Evolutionary conservation across 306 rosid genomes (phyloP), one percentile per base, ranked within the genome.

Genomic region (Gynostemma pentaphyllum): DNA sequence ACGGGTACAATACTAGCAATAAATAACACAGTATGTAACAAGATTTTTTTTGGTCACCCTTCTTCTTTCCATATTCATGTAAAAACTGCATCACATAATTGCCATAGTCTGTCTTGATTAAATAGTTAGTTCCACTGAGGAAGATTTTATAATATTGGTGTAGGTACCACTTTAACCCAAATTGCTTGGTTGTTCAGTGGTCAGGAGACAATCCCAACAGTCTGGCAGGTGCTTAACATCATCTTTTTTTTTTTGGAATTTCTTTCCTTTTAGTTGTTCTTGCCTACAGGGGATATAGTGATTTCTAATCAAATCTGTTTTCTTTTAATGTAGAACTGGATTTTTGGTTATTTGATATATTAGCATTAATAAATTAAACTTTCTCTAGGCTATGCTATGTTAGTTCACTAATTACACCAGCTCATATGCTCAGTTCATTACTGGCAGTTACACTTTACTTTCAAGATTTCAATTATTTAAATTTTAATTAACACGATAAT

Each of bases 181-280:
- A 84, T 62, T 92, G 99, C 75, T 67, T 82, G 79, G 84, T 79
- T 64, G 75, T 88, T 81, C 92, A 84, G 61, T 88, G 99, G 95
- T 88, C 99, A 45, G 99, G 99, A 72, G 99, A 92, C 81, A 92
- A 92, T 71, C 99, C 96, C 44, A 92, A 92, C 75, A 92, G 99
- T 75, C 72, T 92, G 5, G 99, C 96, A 84, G 99, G 99, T 92
- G 56, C 77, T 47, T 45, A 19, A 39, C 36, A 60, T 70, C 75
- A 45, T 72, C 69, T 65, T 40, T 39, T 64, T 15, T 37, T 8
- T 39, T 16, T 22, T 12, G 2, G 1, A 40, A 53, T 18, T 50
- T 29, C 39, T 15, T 56, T n/a, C 42, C 2, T 23, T 44, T 50
- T 12, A 26, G 51, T 46, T 54, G 18, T 16, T 46, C 26, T 16